Conservation (phyloP, 371 early-diverging fungal genomes). For the Syncephalastrum racemosum region DNA sequence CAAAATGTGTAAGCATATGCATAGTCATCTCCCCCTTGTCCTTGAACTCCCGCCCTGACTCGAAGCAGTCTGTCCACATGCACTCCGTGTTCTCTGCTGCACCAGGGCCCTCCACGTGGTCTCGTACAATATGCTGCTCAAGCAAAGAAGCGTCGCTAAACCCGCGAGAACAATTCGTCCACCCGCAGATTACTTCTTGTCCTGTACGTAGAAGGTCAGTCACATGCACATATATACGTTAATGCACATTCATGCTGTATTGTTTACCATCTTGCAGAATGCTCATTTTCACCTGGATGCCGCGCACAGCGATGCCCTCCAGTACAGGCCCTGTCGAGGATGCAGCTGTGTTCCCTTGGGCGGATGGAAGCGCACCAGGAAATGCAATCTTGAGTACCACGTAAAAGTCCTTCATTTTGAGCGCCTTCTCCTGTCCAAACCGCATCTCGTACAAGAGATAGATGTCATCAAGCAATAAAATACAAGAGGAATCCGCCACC, state of each 20-base stretch:
- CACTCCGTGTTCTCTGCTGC: slow-evolving; percentile 8
- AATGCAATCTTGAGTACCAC: slow-evolving; percentile 45
- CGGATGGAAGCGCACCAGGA: slow-evolving; percentile 18
- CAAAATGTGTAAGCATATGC: slow-evolving; percentile 45
- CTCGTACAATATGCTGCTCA: slow-evolving; percentile 49
- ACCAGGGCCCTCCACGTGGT: slow-evolving; percentile 32
- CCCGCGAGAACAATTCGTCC: slow-evolving; percentile 49
- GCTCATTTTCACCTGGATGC: slow-evolving; percentile 34
- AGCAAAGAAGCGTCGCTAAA: slow-evolving; percentile 46
- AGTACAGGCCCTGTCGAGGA: slow-evolving; percentile 24
- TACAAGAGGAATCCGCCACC: slow-evolving; percentile 30
- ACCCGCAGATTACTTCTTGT: slow-evolving; percentile 36
- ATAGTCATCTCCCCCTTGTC: slow-evolving; percentile 40
- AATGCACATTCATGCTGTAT: background rate
- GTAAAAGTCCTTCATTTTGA: slow-evolving; percentile 44
- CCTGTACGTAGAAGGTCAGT: background rate
- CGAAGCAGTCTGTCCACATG: slow-evolving; percentile 27
- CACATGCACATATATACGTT: no score
- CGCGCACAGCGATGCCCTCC: slow-evolving; percentile 27
- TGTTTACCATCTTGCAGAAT: slow-evolving; percentile 36
- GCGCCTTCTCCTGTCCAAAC: slow-evolving; percentile 46
- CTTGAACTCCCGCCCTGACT: slow-evolving; percentile 31
- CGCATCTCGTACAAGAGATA: slow-evolving; percentile 44
- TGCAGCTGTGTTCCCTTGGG: background rate
- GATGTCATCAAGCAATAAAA: slow-evolving; percentile 46